These are phyloP conservation scores for Neurospora sp. DNA, from an alignment of 495 filamentous ascomycete genomes.

Conservation along the genomic window DNA sequence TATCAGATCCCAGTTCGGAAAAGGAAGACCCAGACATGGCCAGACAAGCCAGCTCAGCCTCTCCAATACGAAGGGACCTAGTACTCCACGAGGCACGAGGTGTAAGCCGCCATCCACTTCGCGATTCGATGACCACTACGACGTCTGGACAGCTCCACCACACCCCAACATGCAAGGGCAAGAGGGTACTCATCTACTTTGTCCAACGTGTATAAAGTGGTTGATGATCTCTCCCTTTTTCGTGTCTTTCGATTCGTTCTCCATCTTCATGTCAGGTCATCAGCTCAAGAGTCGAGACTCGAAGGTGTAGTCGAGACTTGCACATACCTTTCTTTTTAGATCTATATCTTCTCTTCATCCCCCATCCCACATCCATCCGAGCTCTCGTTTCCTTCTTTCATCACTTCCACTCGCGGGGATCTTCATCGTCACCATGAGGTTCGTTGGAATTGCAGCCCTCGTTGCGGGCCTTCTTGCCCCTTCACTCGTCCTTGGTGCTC, in stretches of 20 bases:
- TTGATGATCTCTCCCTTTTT: background rate
- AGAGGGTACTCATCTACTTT: background rate
- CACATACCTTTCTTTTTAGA: background rate
- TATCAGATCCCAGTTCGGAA: background rate
- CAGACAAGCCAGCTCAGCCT: background rate
- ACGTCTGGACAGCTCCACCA: background rate
- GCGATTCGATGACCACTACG: background rate
- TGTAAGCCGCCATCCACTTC: background rate
- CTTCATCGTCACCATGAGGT: slow-evolving; percentile 12
- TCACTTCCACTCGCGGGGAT: background rate
- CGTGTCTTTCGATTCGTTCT: background rate
- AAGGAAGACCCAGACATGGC: background rate
- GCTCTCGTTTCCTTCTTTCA: background rate
- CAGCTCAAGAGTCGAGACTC: background rate
- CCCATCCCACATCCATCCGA: background rate
- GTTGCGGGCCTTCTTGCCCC: slow-evolving; percentile 15
- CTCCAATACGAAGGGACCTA: background rate
- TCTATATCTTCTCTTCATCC: background rate
- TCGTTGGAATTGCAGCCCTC: slow-evolving; percentile 12
- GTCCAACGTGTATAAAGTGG: background rate
- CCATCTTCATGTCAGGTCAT: background rate
- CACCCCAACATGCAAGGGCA: background rate
- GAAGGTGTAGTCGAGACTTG: background rate
- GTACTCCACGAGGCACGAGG: background rate
- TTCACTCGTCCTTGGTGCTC: slow-evolving; percentile 6